Conservation (phyloP, 352 stramenopile species). For the Phytophthora multivora region DNA sequence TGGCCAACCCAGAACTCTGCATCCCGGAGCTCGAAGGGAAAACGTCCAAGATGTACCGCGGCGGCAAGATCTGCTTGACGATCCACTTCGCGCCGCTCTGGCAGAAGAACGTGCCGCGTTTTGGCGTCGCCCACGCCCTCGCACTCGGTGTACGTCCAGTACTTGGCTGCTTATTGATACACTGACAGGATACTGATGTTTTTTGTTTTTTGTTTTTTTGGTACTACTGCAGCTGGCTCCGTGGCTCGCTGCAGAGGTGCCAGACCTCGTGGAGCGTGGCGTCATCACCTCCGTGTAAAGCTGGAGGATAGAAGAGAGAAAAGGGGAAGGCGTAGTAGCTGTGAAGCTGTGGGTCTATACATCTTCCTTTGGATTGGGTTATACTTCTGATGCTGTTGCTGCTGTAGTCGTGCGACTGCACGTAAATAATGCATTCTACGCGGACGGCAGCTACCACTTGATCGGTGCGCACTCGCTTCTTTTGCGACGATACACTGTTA, state of each 20-base stretch:
- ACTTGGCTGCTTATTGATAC: not conserved
- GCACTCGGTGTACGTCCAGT: constrained; percentile 68
- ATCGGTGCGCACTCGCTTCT: constrained; percentile 3
- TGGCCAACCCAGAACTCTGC: constrained; percentile 83
- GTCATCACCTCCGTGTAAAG: constrained; percentile 72
- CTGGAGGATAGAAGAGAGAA: not conserved
- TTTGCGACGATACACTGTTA: constrained; percentile 4
- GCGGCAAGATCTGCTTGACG: constrained; percentile 89
- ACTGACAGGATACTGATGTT: not conserved
- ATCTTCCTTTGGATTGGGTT: constrained; percentile 48
- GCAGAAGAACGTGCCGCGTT: constrained; percentile 89
- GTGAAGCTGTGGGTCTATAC: constrained; percentile 24
- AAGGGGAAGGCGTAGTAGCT: not conserved
- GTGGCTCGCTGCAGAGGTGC: constrained; percentile 88
- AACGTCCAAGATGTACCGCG: constrained; percentile 92
- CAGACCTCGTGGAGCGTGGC: constrained; percentile 81
- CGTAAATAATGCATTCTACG: constrained; percentile 41
- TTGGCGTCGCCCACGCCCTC: constrained; percentile 85
- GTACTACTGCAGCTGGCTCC: constrained; percentile 61
- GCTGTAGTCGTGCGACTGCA: constrained; percentile 30
- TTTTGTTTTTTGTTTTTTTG: constrained; percentile 9
- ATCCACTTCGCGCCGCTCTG: constrained; percentile 91
- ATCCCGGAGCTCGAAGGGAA: constrained; percentile 90
- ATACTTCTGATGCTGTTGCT: constrained; percentile 24
- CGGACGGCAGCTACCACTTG: constrained; percentile 15